Conservation (phyloP, 2,329 filamentous ascomycete genomes). For the Talaromyces verruculosus region DNA sequence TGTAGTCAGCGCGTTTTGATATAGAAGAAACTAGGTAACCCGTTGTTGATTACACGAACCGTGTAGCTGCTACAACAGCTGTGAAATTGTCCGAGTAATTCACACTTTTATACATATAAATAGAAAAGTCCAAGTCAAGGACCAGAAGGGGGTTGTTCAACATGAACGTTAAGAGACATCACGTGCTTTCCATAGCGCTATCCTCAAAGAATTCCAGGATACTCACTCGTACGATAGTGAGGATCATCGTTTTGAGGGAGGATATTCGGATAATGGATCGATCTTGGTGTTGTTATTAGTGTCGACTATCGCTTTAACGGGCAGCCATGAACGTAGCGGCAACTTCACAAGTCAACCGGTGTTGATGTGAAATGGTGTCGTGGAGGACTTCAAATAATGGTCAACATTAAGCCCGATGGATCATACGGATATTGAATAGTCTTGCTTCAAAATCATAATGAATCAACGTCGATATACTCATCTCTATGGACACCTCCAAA, state of each 20-base stretch:
- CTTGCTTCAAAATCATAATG: not conserved
- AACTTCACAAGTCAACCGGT: not conserved
- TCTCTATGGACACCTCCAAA: constrained; percentile 11
- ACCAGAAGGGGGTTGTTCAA: too few relatives aligned
- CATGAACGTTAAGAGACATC: not conserved
- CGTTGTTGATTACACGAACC: not conserved
- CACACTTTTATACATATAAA: too few relatives aligned
- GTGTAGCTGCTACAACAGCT: not conserved
- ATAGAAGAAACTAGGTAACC: too few relatives aligned
- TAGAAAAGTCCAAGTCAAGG: too few relatives aligned
- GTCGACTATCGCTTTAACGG: not conserved
- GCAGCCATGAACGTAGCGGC: not conserved
- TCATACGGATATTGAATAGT: not conserved
- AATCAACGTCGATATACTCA: not conserved
- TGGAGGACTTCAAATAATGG: not conserved
- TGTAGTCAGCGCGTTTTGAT: not conserved
- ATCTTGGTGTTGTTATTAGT: not conserved
- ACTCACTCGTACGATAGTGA: not conserved
- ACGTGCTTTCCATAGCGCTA: not conserved
- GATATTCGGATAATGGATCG: not conserved
- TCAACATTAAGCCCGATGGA: not conserved
- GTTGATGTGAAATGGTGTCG: not conserved
- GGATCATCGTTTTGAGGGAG: not conserved
- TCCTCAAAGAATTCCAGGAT: not conserved
- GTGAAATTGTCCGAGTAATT: too few relatives aligned